Evolutionary conservation across 140 eudicot genomes (phyloP).

Genomic region (Oenanthe javanica): DNA sequence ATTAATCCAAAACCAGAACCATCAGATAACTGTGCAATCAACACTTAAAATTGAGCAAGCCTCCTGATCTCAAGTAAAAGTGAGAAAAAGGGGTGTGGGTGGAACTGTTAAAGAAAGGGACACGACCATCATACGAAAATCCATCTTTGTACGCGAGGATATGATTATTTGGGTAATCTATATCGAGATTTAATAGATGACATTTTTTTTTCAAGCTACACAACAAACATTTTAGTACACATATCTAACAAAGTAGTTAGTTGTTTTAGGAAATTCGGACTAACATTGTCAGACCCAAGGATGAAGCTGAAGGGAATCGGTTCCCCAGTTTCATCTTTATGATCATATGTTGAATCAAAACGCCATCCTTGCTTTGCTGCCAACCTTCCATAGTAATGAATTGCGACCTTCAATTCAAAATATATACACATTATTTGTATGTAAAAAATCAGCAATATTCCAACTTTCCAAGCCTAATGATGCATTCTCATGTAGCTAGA

Average conservation of each 20-base stretch:
- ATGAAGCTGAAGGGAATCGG: slow-evolving; percentile 65
- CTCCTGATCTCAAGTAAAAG: background rate
- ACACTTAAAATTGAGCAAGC: background rate
- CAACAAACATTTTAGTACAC: too few species aligned
- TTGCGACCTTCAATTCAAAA: slow-evolving; percentile 45
- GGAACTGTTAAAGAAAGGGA: background rate
- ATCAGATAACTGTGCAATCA: background rate
- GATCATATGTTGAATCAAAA: slow-evolving; percentile 90
- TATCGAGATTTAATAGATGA: background rate
- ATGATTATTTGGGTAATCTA: background rate
- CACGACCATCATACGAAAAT: background rate
- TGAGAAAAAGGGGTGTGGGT: too few species aligned
- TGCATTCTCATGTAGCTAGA: background rate
- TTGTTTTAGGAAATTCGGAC: slow-evolving; percentile 5
- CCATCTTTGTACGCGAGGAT: background rate
- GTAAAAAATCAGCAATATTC: background rate
- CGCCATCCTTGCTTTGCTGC: slow-evolving; percentile 97
- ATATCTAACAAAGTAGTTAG: background rate
- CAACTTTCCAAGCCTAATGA: background rate
- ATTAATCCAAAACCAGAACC: background rate
- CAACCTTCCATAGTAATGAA: slow-evolving; percentile 89
- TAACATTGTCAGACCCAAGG: slow-evolving; percentile 77
- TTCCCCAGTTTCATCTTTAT: slow-evolving; percentile 81
- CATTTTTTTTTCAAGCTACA: background rate
- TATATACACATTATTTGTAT: background rate